phyloP scores from a whole-genome alignment of 2,329 filamentous ascomycete genomes.

The Claviceps arundinis region DNA sequence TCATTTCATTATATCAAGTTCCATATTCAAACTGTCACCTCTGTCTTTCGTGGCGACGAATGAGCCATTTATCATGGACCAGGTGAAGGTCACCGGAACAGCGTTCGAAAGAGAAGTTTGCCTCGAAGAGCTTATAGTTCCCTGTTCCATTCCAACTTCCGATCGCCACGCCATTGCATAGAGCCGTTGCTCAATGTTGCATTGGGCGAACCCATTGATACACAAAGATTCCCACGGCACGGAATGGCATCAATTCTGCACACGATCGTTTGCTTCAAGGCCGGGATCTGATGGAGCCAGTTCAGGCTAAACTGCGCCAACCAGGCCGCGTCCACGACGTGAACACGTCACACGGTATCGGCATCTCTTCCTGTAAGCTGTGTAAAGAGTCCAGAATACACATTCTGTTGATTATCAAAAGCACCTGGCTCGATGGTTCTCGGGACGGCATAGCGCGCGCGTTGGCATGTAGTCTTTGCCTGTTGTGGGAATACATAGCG shows the following conservation, averaged over 20 bases:
- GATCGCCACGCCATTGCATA: constrained; percentile 60
- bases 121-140: constrained; percentile 48
- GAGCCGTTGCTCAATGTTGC: constrained; percentile 47
- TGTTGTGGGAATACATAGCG: constrained; percentile 29
- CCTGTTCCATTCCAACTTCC: constrained; percentile 41
- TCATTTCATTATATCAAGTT: too few relatives aligned
- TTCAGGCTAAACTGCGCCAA: constrained; percentile 38
- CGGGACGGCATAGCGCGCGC: constrained; percentile 25
- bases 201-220: constrained; percentile 46
- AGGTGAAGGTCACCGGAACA: too few relatives aligned
- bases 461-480: constrained; percentile 29
- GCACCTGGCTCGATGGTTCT: constrained; percentile 36
- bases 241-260: constrained; percentile 52
- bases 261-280: constrained; percentile 47
- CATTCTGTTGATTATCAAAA: constrained; percentile 36
- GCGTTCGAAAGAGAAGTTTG: too few relatives aligned
- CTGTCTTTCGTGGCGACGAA: too few relatives aligned
- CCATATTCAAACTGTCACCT: too few relatives aligned
- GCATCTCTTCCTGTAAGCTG: too few relatives aligned
- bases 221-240: constrained; percentile 50
- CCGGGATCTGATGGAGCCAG: constrained; percentile 39
- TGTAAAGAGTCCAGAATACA: constrained; percentile 19
- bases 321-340: constrained; percentile 48
- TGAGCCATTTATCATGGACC: too few relatives aligned
- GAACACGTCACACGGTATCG: too few relatives aligned